These are phyloP conservation scores for Ustilago sp. DNA, from an alignment of 1,284 basidiomycete species.

Conservation along the genomic window DNA sequence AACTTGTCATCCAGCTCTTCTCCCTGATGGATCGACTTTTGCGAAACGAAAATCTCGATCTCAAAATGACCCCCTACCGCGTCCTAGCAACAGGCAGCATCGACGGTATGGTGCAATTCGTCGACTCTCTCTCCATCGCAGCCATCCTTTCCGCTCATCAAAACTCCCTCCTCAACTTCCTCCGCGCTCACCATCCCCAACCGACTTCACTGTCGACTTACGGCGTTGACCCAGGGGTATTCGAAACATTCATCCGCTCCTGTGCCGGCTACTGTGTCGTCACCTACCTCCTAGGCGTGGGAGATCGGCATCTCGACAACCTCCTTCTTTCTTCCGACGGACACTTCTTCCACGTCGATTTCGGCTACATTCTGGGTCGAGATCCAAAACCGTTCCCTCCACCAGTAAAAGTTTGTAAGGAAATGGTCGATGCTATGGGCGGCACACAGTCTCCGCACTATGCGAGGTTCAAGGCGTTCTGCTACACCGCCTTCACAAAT, in stretches of 20 bases:
- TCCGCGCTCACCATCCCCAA: conserved; percentile 86
- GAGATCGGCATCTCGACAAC: conserved; percentile 97
- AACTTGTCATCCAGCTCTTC: conserved; percentile 95
- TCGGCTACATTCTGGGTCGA: conserved; percentile 96
- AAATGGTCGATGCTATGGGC: conserved; percentile 99
- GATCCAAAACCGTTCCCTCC: conserved; percentile 99
- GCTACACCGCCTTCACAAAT: conserved; percentile 94
- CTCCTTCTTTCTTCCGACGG: conserved; percentile 92
- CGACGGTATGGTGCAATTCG: conserved; percentile 96
- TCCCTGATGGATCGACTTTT: conserved; percentile 95
- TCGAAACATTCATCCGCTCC: conserved; percentile 96
- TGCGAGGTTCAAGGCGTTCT: conserved; percentile 92
- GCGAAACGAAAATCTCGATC: conserved; percentile 93
- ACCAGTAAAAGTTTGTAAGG: conserved; percentile 97
- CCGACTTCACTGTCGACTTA: conserved; percentile 91
- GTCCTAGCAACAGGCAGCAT: conserved; percentile 91
- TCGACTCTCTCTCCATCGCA: conserved; percentile 93
- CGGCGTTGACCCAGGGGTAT: conserved; percentile 88
- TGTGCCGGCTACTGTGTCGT: conserved; percentile 99
- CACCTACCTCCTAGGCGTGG: conserved; percentile 95
- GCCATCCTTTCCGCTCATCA: conserved; percentile 79
- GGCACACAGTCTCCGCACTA: conserved; percentile 81
- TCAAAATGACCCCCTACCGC: conserved; percentile 90
- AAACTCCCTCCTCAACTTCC: conserved; percentile 88
- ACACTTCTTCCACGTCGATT: conserved; percentile 82